Conservation (phyloP, 371 early-diverging fungal species). For the Mortierella sp. region DNA sequence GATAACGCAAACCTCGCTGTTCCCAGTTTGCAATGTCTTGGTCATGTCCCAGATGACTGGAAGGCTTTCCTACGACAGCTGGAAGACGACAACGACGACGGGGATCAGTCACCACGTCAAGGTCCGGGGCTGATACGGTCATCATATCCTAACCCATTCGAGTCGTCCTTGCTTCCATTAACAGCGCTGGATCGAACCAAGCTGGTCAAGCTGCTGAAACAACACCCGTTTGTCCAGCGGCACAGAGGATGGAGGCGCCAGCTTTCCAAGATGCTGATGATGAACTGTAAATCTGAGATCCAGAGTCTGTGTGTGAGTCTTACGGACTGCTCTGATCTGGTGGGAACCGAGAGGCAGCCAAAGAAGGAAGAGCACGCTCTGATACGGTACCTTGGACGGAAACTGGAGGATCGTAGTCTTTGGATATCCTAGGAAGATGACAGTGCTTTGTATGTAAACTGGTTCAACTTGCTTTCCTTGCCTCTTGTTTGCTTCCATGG, state of each 20-base stretch:
- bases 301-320: slow-evolving; percentile 20
- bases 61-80: neutral
- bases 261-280: slow-evolving; percentile 28
- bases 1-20: slow-evolving; percentile 42
- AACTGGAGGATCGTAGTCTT: slow-evolving; percentile 6
- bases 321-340: neutral
- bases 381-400: slow-evolving; percentile 5
- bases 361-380: neutral
- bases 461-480: too few relatives aligned
- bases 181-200: slow-evolving; percentile 17
- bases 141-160: slow-evolving; percentile 5
- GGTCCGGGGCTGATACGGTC: too few relatives aligned
- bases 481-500: too few relatives aligned
- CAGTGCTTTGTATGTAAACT: too few relatives aligned
- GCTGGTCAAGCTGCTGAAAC: slow-evolving; percentile 16
- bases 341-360: neutral
- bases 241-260: slow-evolving; percentile 12
- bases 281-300: slow-evolving; percentile 36
- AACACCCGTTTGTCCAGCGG: slow-evolving; percentile 22
- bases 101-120: too few relatives aligned
- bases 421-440: too few relatives aligned
- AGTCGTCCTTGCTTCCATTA: slow-evolving; percentile 14
- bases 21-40: slow-evolving; percentile 20
- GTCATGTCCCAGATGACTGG: slow-evolving; percentile 37
- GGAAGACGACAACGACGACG: neutral